These are phyloP conservation scores for Metarhizium album DNA, from an alignment of 2,329 filamentous ascomycete genomes.

Conservation along the genomic window DNA sequence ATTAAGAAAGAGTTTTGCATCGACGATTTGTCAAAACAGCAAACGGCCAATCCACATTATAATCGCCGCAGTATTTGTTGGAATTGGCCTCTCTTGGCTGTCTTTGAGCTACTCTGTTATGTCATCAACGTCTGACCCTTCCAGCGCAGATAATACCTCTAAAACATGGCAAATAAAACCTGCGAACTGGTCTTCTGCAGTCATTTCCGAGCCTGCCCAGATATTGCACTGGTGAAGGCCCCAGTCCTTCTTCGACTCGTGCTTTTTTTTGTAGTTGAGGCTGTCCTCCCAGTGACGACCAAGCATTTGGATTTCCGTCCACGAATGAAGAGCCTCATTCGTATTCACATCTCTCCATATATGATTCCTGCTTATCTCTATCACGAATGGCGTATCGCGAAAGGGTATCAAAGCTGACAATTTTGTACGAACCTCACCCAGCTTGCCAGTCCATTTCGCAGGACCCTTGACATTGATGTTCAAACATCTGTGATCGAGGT, in stretches of 20 bases:
- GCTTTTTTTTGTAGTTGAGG: constrained; percentile 17
- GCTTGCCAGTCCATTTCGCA: neutral
- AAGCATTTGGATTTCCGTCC: constrained; percentile 22
- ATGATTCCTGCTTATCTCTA: constrained; percentile 22
- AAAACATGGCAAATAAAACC: constrained; percentile 21
- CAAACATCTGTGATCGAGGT: neutral
- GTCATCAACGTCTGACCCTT: neutral
- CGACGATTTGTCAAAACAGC: neutral
- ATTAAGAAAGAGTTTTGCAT: neutral
- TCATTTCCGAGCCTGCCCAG: constrained; percentile 19
- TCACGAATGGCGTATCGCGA: constrained; percentile 19
- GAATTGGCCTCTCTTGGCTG: neutral
- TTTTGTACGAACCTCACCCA: constrained; percentile 14
- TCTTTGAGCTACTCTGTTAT: neutral
- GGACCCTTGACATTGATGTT: neutral
- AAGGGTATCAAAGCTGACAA: constrained; percentile 19
- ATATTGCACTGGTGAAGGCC: constrained; percentile 18
- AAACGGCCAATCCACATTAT: neutral
- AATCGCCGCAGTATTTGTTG: neutral
- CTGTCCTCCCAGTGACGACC: constrained; percentile 27
- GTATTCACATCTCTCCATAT: constrained; percentile 15
- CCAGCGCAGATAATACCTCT: constrained; percentile 17
- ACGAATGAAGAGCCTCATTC: constrained; percentile 11
- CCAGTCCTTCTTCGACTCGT: constrained; percentile 19
- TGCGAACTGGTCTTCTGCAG: constrained; percentile 17